A percentile compares a stretch with the other conserved stretches of the same genome.
Evolutionary conservation across 1,139 yeast species (phyloP).

Genomic region (Pneumocystis carinii): DNA sequence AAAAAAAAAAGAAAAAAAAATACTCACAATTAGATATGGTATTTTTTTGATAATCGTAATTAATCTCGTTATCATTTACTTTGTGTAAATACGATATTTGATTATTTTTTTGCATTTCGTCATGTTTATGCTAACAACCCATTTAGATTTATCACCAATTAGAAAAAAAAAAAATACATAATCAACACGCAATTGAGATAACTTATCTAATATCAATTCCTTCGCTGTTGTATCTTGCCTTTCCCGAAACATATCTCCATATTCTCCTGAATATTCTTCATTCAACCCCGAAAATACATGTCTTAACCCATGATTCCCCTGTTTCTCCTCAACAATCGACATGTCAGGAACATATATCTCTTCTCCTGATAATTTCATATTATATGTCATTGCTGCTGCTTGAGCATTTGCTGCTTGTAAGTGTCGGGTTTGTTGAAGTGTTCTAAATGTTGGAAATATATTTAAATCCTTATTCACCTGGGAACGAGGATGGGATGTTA

Average conservation of each 20-base stretch:
- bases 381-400: not conserved
- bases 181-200: not conserved
- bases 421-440: not conserved
- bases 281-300: no score
- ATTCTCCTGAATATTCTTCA: no score
- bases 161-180: not conserved
- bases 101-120: not conserved
- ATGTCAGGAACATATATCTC: no score
- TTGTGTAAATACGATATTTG: not conserved
- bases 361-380: not conserved
- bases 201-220: not conserved
- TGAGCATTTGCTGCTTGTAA: not conserved
- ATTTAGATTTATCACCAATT: not conserved
- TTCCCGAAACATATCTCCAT: not conserved
- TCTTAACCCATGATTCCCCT: no score
- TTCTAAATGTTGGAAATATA: not conserved
- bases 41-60: not conserved
- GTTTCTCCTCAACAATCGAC: no score
- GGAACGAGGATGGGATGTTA: no score
- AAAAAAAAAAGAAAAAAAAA: not conserved
- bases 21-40: not conserved
- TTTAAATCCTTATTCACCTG: not conserved
- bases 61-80: not conserved
- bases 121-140: not conserved
- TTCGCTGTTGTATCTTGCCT: not conserved